Conservation (phyloP, 2,329 filamentous ascomycete species). For the Colletotrichum truncatum region DNA sequence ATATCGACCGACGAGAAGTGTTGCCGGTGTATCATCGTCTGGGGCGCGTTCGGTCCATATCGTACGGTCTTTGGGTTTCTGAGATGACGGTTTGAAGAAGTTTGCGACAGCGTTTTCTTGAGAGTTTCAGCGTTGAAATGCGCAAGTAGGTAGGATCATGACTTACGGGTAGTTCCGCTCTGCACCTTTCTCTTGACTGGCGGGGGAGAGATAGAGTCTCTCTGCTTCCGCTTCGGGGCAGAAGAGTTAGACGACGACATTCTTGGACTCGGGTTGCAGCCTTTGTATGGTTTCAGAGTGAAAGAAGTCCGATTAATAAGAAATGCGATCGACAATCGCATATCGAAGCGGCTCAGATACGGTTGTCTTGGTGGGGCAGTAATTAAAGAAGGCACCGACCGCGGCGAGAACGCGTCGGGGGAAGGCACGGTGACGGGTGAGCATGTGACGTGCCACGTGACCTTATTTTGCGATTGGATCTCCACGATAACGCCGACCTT, state of each 20-base stretch:
- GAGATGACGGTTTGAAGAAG: constrained; percentile 88
- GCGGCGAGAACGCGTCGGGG: constrained; percentile 3
- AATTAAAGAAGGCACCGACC: not conserved
- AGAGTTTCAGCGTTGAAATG: not conserved
- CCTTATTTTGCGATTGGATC: not conserved
- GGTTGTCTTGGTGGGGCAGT: constrained; percentile 8
- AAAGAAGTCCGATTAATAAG: not conserved
- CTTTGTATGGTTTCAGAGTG: not conserved
- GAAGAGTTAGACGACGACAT: constrained; percentile 22
- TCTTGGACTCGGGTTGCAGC: not conserved
- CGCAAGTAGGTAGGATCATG: not conserved
- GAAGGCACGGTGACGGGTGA: constrained; percentile 2
- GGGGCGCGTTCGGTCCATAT: constrained; percentile 75
- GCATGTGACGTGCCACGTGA: constrained; percentile 4
- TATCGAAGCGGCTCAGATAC: not conserved
- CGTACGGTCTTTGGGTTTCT: constrained; percentile 82
- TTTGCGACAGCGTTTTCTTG: constrained; percentile 76
- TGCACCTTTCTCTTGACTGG: constrained; percentile 61
- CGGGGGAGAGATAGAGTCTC: constrained; percentile 61
- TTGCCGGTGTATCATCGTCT: constrained; percentile 55
- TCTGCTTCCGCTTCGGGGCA: constrained; percentile 45
- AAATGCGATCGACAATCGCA: not conserved
- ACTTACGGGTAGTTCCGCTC: constrained; percentile 60
- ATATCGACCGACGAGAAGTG: constrained; percentile 81
- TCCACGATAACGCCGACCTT: not conserved